Evolutionary conservation across 805 yeast species (phyloP).

Genomic region (Sugiyamaella smithiae): DNA sequence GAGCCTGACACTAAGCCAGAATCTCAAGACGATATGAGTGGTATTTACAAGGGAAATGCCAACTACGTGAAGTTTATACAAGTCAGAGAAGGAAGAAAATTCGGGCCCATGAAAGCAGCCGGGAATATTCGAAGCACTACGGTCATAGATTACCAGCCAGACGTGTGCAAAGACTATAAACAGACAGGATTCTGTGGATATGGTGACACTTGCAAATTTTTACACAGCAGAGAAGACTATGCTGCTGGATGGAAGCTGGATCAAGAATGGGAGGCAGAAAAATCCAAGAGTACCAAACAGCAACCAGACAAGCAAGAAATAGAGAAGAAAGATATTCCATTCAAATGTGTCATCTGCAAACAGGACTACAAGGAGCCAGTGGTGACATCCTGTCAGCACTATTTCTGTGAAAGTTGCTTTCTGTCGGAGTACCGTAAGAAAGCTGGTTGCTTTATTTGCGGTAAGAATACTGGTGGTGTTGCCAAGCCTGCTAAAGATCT

Average conservation of each 20-base stretch:
- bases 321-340: conserved; percentile 43
- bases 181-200: conserved; percentile 95
- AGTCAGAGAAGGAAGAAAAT: conserved; percentile 11
- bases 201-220: conserved; percentile 94
- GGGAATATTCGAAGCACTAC: conserved; percentile 60
- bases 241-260: conserved; percentile 63
- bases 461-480: conserved; percentile 56
- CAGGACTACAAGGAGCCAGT: conserved; percentile 54
- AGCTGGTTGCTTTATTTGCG: conserved; percentile 56
- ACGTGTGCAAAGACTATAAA: conserved; percentile 87
- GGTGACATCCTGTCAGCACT: conserved; percentile 58
- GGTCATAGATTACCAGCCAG: conserved; percentile 83
- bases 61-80: conserved; percentile 18
- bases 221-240: conserved; percentile 87
- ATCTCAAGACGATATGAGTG: conserved; percentile 13
- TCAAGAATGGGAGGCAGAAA: conserved; percentile 56
- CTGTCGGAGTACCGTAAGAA: conserved; percentile 43
- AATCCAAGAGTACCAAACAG: conserved; percentile 24
- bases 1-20: conserved; percentile 4
- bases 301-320: conserved; percentile 1
- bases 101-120: conserved; percentile 42
- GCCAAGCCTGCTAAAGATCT: conserved; percentile 49
- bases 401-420: conserved; percentile 63
- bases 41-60: conserved; percentile 19
- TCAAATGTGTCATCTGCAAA: conserved; percentile 61